These are phyloP conservation scores for Chloranthus sessilifolius DNA, from an alignment of 164 flowering plant species.

Conservation along the genomic window DNA sequence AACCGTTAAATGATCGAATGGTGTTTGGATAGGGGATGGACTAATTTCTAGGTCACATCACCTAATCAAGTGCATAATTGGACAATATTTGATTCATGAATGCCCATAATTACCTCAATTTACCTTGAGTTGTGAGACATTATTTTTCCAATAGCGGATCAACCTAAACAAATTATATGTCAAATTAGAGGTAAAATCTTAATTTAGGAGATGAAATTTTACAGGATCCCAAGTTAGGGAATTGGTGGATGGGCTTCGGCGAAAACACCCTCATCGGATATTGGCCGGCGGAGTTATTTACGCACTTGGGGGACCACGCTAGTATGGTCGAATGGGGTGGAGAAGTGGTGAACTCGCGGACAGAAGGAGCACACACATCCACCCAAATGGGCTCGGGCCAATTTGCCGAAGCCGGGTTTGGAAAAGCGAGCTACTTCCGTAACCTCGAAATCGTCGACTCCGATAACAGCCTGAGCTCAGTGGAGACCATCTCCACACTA, in stretches of 20 bases:
- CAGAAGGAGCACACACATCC: constrained; percentile 53
- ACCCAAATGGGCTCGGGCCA: constrained; percentile 84
- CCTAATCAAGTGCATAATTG: too few relatives aligned
- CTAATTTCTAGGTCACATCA: too few relatives aligned
- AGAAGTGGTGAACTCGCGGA: constrained; percentile 60
- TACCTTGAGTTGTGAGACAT: too few relatives aligned
- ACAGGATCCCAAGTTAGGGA: constrained; percentile 76
- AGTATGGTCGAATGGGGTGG: constrained; percentile 89
- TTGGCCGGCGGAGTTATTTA: constrained; percentile 73
- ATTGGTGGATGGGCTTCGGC: constrained; percentile 78
- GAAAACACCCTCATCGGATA: constrained; percentile 63
- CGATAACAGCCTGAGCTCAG: constrained; percentile 78
- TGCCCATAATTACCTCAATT: too few relatives aligned
- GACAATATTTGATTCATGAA: too few relatives aligned
- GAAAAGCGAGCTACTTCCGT: constrained; percentile 79
- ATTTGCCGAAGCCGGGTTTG: constrained; percentile 80
- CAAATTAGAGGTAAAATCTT: too few relatives aligned
- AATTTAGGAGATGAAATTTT: too few relatives aligned
- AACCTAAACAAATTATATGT: too few relatives aligned
- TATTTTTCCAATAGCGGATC: too few relatives aligned
- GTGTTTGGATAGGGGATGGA: too few relatives aligned
- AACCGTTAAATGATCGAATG: too few relatives aligned
- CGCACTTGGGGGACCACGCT: constrained; percentile 62
- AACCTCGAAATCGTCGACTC: constrained; percentile 84
- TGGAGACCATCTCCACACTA: constrained; percentile 46